Evolutionary conservation across 441 rosid genomes (phyloP).

Genomic region (Heliophila coronopifolia): DNA sequence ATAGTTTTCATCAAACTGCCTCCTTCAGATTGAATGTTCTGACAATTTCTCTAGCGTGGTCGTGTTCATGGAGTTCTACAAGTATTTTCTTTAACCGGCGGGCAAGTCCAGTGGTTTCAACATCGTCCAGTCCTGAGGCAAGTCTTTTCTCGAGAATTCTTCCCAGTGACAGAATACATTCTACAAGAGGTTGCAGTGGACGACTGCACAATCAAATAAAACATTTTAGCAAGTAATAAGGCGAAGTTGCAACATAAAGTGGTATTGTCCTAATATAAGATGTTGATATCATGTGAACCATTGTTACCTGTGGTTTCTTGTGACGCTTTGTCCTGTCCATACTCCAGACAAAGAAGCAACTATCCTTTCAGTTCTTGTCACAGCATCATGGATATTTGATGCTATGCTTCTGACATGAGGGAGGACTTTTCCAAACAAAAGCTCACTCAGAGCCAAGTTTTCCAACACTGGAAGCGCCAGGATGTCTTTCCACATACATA

Average conservation of each 20-base stretch:
- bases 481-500: slow-evolving; percentile 86
- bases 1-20: slow-evolving; percentile 48
- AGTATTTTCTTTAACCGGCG: slow-evolving; percentile 77
- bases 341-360: slow-evolving; percentile 70
- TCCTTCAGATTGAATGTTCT: slow-evolving; percentile 70
- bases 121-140: slow-evolving; percentile 43
- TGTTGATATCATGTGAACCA: neutral
- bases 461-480: slow-evolving; percentile 71
- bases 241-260: neutral
- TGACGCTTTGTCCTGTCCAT: slow-evolving; percentile 65
- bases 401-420: slow-evolving; percentile 78
- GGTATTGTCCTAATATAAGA: neutral
- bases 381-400: slow-evolving; percentile 78
- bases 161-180: slow-evolving; percentile 47
- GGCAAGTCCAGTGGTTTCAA: slow-evolving; percentile 67
- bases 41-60: slow-evolving; percentile 66
- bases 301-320: slow-evolving; percentile 49
- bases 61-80: slow-evolving; percentile 83
- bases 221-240: neutral
- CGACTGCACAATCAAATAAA: slow-evolving; percentile 38
- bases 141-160: slow-evolving; percentile 55
- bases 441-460: slow-evolving; percentile 76
- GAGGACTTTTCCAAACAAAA: slow-evolving; percentile 66
- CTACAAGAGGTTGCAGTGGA: slow-evolving; percentile 78
- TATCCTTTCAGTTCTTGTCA: slow-evolving; percentile 74